phyloP scores from a whole-genome alignment of 129 eudicot species.

The Flaveria robusta region DNA sequence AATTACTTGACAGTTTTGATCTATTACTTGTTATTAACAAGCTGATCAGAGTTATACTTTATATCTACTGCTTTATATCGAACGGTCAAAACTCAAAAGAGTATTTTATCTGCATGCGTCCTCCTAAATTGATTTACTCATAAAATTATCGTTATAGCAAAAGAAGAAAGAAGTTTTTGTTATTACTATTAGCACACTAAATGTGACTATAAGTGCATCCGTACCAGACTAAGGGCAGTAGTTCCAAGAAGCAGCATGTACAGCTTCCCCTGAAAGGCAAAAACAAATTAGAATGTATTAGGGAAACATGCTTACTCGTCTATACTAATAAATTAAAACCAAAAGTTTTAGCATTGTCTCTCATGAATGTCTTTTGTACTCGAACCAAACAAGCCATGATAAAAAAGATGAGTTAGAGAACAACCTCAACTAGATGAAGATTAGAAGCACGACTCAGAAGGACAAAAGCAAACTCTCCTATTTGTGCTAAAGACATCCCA shows the following conservation, averaged over 20 bases:
- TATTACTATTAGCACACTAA: neutral
- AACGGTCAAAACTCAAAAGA: too few relatives aligned
- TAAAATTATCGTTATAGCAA: neutral
- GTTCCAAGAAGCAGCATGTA: constrained; percentile 96
- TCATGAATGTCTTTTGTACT: neutral
- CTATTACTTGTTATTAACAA: neutral
- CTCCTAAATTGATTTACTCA: neutral
- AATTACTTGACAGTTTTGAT: neutral
- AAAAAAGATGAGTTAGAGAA: constrained; percentile 18
- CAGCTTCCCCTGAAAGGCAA: constrained; percentile 67
- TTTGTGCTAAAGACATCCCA: constrained; percentile 98
- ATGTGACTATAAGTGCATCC: constrained; percentile 16
- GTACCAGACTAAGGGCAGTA: constrained; percentile 93
- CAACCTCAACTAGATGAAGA: constrained; percentile 96
- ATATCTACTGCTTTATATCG: too few relatives aligned
- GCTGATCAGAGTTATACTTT: neutral
- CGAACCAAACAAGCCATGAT: neutral
- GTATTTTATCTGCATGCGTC: neutral
- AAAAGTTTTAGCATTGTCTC: neutral
- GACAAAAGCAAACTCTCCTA: constrained; percentile 98
- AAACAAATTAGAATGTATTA: constrained; percentile 8
- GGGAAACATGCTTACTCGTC: neutral
- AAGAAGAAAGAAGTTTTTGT: neutral
- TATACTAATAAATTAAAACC: neutral
- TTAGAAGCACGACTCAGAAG: constrained; percentile 98